Evolutionary conservation across 495 filamentous ascomycete species (phyloP), one percentile per base, ranked within the genome.

Genomic region (Aspergillus cavernicola): DNA sequence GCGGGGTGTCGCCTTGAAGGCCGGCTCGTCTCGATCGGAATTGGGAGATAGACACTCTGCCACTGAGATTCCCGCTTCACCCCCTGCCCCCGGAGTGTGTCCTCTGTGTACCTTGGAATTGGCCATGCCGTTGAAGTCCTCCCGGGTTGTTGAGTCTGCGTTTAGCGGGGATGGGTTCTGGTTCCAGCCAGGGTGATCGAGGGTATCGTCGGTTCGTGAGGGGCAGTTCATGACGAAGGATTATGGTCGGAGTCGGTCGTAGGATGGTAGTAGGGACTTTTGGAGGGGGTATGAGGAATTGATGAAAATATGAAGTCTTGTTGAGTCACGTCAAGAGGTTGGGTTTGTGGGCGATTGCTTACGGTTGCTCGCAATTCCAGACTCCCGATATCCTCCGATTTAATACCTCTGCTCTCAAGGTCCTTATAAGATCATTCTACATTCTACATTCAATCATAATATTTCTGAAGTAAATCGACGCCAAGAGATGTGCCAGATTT

Each of bases 81-180:
- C 31, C 23, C 51, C 41, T 13, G 31, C 11, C 12, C 54, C 61
- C 6, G 65, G 46, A 11, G 58, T 58, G 61, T 68, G 65, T 46
- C 66, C 63, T 47, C 72, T 62, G 45, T 71, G 67, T 2, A 68
- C 67, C 37, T 69, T 61, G 2, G 70, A 63, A 54, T 77, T 77
- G 37, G 66, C 66, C 39, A 75, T 66, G 35, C 83, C 82, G 55
- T 85, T 86, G 37, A 86, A 77, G 55, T 86, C 82, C 65, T 80
- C 76, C 47, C 83, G 70, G 22, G 83, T 85, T 10, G 83, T 86
- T 41, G 73, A 65, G 52, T 84, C 82, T 2, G 78, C 71, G 50
- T 76, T 80, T 43, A 85, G 63, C 10, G 70, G 65, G 12, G 76
- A 66, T 32, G 83, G 79, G 49, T 72, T 84, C 60, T 86, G 82